Evolutionary conservation across 2,329 filamentous ascomycete species (phyloP).

Genomic region (Coniochaeta sp.): DNA sequence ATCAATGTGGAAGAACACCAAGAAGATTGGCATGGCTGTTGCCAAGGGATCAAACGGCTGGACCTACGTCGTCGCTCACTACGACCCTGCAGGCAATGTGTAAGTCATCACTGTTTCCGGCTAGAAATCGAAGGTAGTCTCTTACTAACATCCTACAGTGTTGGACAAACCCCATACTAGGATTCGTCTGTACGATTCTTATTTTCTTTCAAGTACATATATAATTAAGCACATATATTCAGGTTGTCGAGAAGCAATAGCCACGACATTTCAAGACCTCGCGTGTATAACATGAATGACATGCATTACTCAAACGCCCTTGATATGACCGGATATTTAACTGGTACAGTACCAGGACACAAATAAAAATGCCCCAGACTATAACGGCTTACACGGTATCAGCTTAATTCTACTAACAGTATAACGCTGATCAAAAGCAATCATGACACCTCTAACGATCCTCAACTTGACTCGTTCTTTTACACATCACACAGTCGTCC

Average conservation of each 20-base stretch:
- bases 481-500: too few species aligned
- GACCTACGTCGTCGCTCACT: conserved; percentile 24
- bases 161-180: background rate
- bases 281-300: background rate
- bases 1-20: conserved; percentile 22
- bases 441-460: too few species aligned
- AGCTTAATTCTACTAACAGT: too few species aligned
- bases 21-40: conserved; percentile 22
- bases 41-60: conserved; percentile 18
- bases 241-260: background rate
- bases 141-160: background rate
- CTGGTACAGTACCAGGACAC: too few species aligned
- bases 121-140: background rate
- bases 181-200: background rate
- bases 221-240: background rate
- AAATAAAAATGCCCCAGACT: too few species aligned
- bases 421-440: too few species aligned
- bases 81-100: conserved; percentile 23
- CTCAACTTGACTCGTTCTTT: background rate
- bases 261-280: background rate
- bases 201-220: background rate
- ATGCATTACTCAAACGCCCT: background rate
- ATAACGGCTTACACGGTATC: too few species aligned
- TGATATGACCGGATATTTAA: too few species aligned
- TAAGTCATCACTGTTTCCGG: conserved; percentile 3